These are phyloP conservation scores for Phytophthora capsici DNA, from an alignment of 352 stramenopile species.

Conservation along the genomic window DNA sequence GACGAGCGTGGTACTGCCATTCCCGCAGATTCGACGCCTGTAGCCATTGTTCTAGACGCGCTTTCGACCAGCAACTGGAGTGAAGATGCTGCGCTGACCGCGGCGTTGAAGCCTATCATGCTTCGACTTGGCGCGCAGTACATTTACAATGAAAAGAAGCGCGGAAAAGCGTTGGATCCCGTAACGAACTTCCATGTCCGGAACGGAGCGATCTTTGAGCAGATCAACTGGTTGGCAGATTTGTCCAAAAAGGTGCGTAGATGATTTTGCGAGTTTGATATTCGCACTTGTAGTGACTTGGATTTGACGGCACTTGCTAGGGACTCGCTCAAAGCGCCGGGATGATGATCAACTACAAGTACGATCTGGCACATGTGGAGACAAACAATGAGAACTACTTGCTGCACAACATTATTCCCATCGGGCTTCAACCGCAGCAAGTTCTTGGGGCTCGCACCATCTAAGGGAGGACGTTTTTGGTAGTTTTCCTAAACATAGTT, in stretches of 20 bases:
- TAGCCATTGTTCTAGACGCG: conserved; percentile 45
- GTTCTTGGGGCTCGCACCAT: conserved; percentile 45
- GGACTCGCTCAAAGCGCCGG: conserved; percentile 75
- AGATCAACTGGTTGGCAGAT: conserved; percentile 86
- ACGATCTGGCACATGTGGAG: conserved; percentile 75
- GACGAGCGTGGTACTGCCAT: conserved; percentile 14
- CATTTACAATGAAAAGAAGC: conserved; percentile 86
- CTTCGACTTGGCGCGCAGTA: conserved; percentile 71
- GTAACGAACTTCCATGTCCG: conserved; percentile 89
- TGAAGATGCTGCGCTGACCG: conserved; percentile 42
- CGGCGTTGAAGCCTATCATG: conserved; percentile 66
- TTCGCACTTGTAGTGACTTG: neutral
- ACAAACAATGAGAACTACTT: conserved; percentile 87
- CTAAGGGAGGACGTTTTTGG: conserved; percentile 2
- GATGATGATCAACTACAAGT: conserved; percentile 92
- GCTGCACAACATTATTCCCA: conserved; percentile 77
- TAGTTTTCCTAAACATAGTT: neutral
- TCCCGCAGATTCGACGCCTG: conserved; percentile 22
- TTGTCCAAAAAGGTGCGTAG: conserved; percentile 69
- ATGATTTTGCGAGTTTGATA: neutral
- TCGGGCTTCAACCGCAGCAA: conserved; percentile 68
- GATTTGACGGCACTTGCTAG: conserved; percentile 31
- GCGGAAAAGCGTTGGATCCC: conserved; percentile 79
- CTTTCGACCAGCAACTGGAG: conserved; percentile 63
- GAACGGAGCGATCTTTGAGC: conserved; percentile 87